Evolutionary conservation across 495 filamentous ascomycete genomes (phyloP), one percentile per base, ranked within the genome.

Genomic region (Tirmania nivea): DNA sequence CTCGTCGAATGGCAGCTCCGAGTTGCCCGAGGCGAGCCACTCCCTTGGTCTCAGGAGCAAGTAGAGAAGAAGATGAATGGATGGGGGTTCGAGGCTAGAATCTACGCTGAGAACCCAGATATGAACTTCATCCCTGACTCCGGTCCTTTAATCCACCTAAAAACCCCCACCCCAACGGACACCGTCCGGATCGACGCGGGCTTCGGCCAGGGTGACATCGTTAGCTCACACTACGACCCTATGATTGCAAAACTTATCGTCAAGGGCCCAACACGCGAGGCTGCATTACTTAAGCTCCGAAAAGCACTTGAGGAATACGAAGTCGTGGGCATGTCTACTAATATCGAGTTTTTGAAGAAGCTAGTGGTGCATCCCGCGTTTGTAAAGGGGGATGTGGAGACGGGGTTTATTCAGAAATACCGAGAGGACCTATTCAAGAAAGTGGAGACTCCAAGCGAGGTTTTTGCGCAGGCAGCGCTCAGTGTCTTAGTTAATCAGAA

Each of bases 241-340:
- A 96, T 99, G 90, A 95, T 99, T 56, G 82, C 92, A 45, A 99
- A 99, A 66, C 73, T 99, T 53, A 96, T 99, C 56, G 87, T 95
- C n/a, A 74, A 78, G 25, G 92, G 84, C 16, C 73, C 72, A 45
- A 78, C 80, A 53, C 75, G 90, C 34, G 76, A 83, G 64, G 81
- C 81, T 17, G 86, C 90, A 16, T 78, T 96, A 53, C 78, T 83
- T 56, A 94, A 85, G 61, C 70, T 96, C 34, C 76, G 78, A 36
- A 68, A 76, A n/a, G 89, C 89, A 2, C 67, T 96, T 25, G 82
- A 84, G 55, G 75, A 87, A 51, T 97, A 96, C 63, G 86, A 97
- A 67, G 75, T 99, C 9, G 92, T 86, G 1, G 90, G 90, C 1
- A 76, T 88, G 14, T 80, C 82, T 61, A 97, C 90, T 7, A 99